Conservation (phyloP, 129 eudicot genomes). For the Helichrysum umbraculigerum region DNA sequence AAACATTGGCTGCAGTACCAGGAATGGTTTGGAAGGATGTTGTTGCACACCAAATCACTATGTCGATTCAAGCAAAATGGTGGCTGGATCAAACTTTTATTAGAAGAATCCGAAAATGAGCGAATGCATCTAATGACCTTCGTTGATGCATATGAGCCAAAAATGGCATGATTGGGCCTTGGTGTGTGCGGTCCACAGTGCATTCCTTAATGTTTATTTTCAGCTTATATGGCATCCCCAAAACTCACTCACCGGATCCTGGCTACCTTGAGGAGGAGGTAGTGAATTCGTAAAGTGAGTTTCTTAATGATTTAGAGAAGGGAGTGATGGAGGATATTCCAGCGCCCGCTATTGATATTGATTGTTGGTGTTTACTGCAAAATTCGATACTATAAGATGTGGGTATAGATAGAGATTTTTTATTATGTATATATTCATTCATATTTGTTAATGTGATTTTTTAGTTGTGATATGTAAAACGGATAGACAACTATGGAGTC, state of each 20-base stretch:
- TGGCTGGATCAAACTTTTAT: constrained; percentile 55
- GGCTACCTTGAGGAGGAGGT: constrained; percentile 62
- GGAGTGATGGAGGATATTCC: constrained; percentile 47
- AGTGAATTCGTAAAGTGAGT: constrained; percentile 53
- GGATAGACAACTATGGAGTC: too few relatives aligned
- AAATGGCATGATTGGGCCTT: constrained; percentile 56
- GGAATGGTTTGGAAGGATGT: constrained; percentile 65
- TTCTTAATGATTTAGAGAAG: constrained; percentile 41
- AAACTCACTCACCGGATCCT: constrained; percentile 50
- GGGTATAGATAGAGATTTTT: too few relatives aligned
- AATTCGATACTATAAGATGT: constrained; percentile 45
- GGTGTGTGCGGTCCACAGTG: constrained; percentile 52
- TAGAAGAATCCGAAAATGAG: constrained; percentile 65
- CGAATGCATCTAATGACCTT: constrained; percentile 66
- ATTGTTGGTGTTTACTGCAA: constrained; percentile 50
- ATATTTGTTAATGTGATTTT: too few relatives aligned
- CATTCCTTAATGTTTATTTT: constrained; percentile 53
- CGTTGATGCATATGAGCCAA: constrained; percentile 39
- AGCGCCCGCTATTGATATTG: constrained; percentile 54
- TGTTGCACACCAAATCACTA: constrained; percentile 52
- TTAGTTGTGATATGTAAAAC: too few relatives aligned
- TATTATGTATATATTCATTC: too few relatives aligned
- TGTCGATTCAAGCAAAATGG: constrained; percentile 64
- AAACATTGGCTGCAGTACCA: constrained; percentile 60
- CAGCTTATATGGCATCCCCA: constrained; percentile 50